Conservation (phyloP, 306 rosid genomes). For the Citrullus mucosospermus region DNA sequence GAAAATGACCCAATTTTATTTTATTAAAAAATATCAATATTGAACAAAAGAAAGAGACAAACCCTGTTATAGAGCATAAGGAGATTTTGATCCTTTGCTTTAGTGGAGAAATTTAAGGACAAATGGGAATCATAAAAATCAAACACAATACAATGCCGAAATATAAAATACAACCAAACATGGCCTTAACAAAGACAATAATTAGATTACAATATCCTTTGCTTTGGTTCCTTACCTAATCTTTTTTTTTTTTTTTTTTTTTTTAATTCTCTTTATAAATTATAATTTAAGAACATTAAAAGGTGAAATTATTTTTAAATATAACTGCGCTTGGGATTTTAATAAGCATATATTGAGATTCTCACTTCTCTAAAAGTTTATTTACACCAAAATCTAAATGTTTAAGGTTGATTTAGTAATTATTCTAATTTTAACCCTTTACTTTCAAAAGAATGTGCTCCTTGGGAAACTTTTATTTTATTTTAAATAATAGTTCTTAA, state of each 20-base stretch:
- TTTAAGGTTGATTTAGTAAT: too few species aligned
- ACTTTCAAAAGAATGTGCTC: too few species aligned
- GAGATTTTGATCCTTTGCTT: not conserved
- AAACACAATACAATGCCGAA: not conserved
- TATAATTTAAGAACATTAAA: too few species aligned
- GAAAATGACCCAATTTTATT: not conserved
- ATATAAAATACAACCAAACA: not conserved
- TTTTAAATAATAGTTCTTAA: too few species aligned
- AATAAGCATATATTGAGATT: too few species aligned
- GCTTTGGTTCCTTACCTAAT: not conserved
- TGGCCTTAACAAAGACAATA: not conserved
- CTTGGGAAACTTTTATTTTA: too few species aligned
- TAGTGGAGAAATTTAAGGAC: not conserved
- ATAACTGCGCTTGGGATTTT: too few species aligned
- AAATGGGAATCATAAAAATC: not conserved
- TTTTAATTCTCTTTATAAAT: too few species aligned
- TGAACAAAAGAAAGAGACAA: not conserved
- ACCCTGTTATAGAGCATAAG: not conserved
- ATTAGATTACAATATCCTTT: not conserved
- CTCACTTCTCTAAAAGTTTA: too few species aligned
- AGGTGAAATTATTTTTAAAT: too few species aligned
- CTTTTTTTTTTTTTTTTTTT: not conserved
- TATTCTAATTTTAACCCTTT: too few species aligned
- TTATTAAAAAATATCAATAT: not conserved
- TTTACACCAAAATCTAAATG: too few species aligned